phyloP scores from a whole-genome alignment of 768 basidiomycete genomes.

The Flagelloscypha sp. region DNA sequence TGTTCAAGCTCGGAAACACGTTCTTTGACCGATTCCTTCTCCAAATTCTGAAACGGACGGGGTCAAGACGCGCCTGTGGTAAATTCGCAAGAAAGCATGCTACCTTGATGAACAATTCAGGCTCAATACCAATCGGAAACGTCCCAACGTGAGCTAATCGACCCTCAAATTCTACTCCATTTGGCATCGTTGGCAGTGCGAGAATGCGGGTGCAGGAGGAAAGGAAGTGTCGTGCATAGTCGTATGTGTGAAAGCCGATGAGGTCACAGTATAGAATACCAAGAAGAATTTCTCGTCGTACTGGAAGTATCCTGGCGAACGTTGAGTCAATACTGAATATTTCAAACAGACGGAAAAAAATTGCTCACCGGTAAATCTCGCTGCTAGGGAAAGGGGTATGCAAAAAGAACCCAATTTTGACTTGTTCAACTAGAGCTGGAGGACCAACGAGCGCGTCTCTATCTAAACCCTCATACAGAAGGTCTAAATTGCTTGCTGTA shows the following conservation, averaged over 20 bases:
- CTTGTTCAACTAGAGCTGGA: constrained; percentile 41
- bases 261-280: constrained; percentile 94
- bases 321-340: constrained; percentile 4
- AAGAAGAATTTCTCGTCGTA: constrained; percentile 94
- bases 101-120: constrained; percentile 80
- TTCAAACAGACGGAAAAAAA: constrained; percentile 8
- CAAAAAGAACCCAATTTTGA: constrained; percentile 98
- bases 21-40: constrained; percentile 70
- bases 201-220: constrained; percentile 97
- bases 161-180: constrained; percentile 94
- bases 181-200: constrained; percentile 92
- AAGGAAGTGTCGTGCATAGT: constrained; percentile 98
- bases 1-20: constrained; percentile 79
- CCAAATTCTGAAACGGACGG: constrained; percentile 49
- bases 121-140: constrained; percentile 98
- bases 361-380: constrained; percentile 93
- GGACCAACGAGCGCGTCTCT: constrained; percentile 28
- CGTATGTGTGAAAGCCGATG: constrained; percentile 99
- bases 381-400: constrained; percentile 98
- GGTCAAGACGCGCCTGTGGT: constrained; percentile 5
- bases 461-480: constrained; percentile 65
- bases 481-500: constrained; percentile 46
- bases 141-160: constrained; percentile 95
- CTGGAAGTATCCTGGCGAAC: constrained; percentile 76
- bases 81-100: constrained; percentile 1